Evolutionary conservation across 257 asterid species (phyloP), one percentile per base, ranked within the genome.

Genomic region (Leonotis leonurus): DNA sequence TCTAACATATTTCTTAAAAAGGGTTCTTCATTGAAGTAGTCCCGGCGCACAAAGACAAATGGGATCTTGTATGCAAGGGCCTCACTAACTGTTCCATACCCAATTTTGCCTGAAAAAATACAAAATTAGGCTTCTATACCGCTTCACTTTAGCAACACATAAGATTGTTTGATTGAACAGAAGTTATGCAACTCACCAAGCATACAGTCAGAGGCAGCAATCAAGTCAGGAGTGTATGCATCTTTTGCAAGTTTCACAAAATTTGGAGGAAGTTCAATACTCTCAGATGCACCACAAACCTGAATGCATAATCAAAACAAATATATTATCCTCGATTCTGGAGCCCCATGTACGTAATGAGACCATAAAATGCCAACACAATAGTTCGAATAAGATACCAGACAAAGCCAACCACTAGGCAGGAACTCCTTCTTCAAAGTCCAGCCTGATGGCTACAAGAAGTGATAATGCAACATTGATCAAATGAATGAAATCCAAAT

Each of bases 201-300:
- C 99, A 93, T 93, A 83, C 99, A 93, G 64, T 93, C 99, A 27
- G 99, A 93, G 62, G 97, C 97, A 36, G 96, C 99, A 73, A 93
- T 93, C 39, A 85, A 46, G 64, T 93, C 97, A 32, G 99, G 99
- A 48, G 99, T 93, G 71, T 93, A 93, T 1, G 83, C 77, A 81
- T 93, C 96, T 82, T 82, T 89, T 56, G 91, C 81, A 35, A 93
- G 92, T 86, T 83, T 87, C 55, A 83, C 57, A 43, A 93, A 93
- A 77, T 93, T 93, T 36, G 94, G 82, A 37, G 97, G 99, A 73
- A 93, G 86, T 56, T 87, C 77, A 62, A 83, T 72, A 46, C 69
- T 85, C 58, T 93, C 91, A 56, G 96, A 85, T 65, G 96, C 96
- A 74, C 97, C 99, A 78, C 99, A 93, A 61, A 93, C 97, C 99